Evolutionary conservation across 2,329 filamentous ascomycete species (phyloP), one percentile per base, ranked within the genome.

Genomic region (Mycosphaerella sp.): DNA sequence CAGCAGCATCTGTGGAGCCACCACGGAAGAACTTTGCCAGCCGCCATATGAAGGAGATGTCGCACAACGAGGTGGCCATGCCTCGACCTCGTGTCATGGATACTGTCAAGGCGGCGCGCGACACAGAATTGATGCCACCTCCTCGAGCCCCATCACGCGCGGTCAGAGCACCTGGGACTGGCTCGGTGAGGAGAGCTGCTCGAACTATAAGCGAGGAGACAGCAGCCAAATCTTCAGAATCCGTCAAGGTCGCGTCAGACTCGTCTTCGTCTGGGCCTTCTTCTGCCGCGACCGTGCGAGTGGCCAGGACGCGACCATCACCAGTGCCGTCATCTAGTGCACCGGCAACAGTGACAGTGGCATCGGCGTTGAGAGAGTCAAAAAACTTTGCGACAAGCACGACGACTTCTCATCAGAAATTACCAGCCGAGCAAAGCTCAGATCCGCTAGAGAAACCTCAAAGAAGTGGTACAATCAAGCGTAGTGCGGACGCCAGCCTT

Each of bases 31-130:
- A 57, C 68, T 70, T 42, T 62, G 63, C 39, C 64, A 72, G 56
- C 66, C 72, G 59, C 68, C 68, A 56, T 4, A 62, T 77, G 41
- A 64, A 69, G 32, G 73, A 75, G 50, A 73, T 74, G 1, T 71
- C 71, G 7, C 70, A 70, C n/a, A 77, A 76, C 49, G 72, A 69
- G 49, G 66, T 67, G 4, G 59, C 64, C 2, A 50, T 40, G 18
- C 44, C 56, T 8, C 49, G 63, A 36, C 52, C 54, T 14, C 44
- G 55, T 13, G 30, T 25, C 27, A 34, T 45, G 10, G 52, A 52
- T 41, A 43, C 49, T 17, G 56, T 50, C 40, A 61, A 57, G 21
- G 58, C 56, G 18, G 50, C 50, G 41, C 57, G 55, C 42, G 66
- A 67, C 44, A 61, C 64, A 9, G 66, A 67, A 36, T 17, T 66